Evolutionary conservation across 352 stramenopile species (phyloP).

Genomic region (Elongisporangium prolatum): DNA sequence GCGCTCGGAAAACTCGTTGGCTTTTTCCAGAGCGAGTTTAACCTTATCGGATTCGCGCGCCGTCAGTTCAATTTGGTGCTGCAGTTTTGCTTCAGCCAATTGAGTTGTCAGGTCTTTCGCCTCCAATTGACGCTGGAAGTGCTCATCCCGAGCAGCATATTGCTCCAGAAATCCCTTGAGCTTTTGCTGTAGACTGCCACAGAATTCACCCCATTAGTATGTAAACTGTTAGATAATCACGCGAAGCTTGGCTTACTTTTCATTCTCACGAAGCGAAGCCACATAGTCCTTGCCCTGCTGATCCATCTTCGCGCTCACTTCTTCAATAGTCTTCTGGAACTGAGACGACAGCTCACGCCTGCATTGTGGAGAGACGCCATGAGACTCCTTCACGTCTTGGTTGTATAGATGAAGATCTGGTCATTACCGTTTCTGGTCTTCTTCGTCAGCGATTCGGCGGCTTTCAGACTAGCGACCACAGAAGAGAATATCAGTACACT

Average conservation of each 20-base stretch:
- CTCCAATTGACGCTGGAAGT: constrained; percentile 81
- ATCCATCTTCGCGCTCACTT: constrained; percentile 88
- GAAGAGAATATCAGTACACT: background rate
- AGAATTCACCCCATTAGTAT: background rate
- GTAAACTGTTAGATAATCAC: background rate
- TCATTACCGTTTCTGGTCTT: constrained; percentile 70
- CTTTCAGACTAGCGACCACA: constrained; percentile 45
- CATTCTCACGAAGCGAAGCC: constrained; percentile 78
- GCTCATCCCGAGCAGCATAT: constrained; percentile 73
- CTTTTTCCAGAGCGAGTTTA: constrained; percentile 77
- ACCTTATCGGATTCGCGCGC: constrained; percentile 59
- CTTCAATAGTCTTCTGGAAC: constrained; percentile 86
- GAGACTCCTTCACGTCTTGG: background rate
- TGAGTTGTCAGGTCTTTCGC: constrained; percentile 80
- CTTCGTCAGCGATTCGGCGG: constrained; percentile 77
- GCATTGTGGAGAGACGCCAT: background rate
- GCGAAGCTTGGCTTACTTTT: constrained; percentile 33
- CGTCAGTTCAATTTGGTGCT: constrained; percentile 76
- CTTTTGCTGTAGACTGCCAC: constrained; percentile 69
- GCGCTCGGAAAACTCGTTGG: constrained; percentile 74
- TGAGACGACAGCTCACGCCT: constrained; percentile 70
- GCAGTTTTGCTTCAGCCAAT: constrained; percentile 74
- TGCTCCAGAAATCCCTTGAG: constrained; percentile 81
- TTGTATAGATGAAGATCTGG: background rate
- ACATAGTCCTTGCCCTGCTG: constrained; percentile 83